phyloP scores from a whole-genome alignment of 1,284 basidiomycete species.

The Puccinia horiana region DNA sequence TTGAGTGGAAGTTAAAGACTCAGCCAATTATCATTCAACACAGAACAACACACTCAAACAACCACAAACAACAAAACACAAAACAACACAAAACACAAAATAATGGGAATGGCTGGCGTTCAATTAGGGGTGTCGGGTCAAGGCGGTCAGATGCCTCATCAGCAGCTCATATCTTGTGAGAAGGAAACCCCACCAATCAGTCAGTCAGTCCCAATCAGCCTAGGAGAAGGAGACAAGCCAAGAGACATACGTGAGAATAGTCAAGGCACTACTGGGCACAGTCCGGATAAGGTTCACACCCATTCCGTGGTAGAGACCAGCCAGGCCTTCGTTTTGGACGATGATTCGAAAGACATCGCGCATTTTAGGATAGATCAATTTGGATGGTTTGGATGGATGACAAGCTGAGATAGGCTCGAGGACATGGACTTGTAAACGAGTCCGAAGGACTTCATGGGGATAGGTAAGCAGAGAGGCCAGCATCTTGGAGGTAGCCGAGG shows the following conservation, averaged over 20 bases:
- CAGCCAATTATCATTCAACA: not conserved
- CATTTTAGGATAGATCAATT: slow-evolving; percentile 63
- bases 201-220: not conserved
- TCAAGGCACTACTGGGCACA: slow-evolving; percentile 89
- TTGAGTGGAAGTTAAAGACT: not conserved
- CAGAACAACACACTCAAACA: too few relatives aligned
- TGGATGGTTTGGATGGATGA: slow-evolving; percentile 5
- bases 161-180: slow-evolving; percentile 17
- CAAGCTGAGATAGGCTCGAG: slow-evolving; percentile 52
- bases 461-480: slow-evolving; percentile 88
- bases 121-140: slow-evolving; percentile 12
- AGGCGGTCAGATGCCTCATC: slow-evolving; percentile 20
- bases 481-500: slow-evolving; percentile 88
- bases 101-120: not conserved
- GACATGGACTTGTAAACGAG: slow-evolving; percentile 80
- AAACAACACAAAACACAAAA: too few relatives aligned
- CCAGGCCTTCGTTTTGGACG: slow-evolving; percentile 77
- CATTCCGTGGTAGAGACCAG: slow-evolving; percentile 81
- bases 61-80: not conserved
- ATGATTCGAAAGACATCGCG: slow-evolving; percentile 73
- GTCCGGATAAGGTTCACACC: slow-evolving; percentile 87
- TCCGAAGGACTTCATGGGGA: slow-evolving; percentile 92
- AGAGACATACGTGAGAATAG: slow-evolving; percentile 80
- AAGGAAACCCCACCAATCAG: not conserved
- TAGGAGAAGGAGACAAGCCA: not conserved